Evolutionary conservation across 805 yeast species (phyloP), one percentile per base, ranked within the genome.

Genomic region (Kockiozyma suomiensis): DNA sequence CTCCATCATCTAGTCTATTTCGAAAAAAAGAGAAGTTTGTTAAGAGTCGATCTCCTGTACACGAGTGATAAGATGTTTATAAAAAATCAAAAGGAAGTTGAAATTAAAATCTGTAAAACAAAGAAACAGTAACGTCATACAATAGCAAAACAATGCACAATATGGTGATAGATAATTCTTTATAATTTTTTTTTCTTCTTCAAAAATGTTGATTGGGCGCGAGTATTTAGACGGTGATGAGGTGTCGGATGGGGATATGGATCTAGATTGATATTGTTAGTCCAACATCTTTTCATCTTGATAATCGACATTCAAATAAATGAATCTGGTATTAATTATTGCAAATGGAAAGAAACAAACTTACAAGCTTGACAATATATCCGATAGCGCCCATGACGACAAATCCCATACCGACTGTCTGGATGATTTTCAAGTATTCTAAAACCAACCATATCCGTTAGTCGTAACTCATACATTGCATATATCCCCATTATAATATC

Each of bases 371-470:
- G 78, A 94, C 94, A 72, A 86, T 88, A 78, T 91, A 93, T 59
- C 99, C 99, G 72, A 94, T 96, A 70, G 90, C 87, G 73, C 99
- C 99, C 92, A 93, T 94, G 84, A 93, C 93, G 70, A 93, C 80
- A 78, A 93, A 93, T 68, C 99, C 99, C 66, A 92, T 82, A 70
- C 98, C 98, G 54, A 93, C 98, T 54, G 97, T 97, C 77, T 94
- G 88, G 66, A 94, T 83, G 72, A 93, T 88, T 76, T 87, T 87
- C 61, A 85, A 70, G 81, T 89, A 93, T 78, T 93, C 99, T 82
- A 62, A 12, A 37, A 6, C 13, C 5, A 2, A 2, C 26, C 19
- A 17, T 21, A 12, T 21, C 6, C n/a, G n/a, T n/a, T n/a, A n/a
- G n/a, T n/a, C n/a, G n/a, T n/a, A n/a, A n/a, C n/a, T n/a, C n/a